Evolutionary conservation across 2,329 filamentous ascomycete species (phyloP).

Genomic region (Claviceps sp.): DNA sequence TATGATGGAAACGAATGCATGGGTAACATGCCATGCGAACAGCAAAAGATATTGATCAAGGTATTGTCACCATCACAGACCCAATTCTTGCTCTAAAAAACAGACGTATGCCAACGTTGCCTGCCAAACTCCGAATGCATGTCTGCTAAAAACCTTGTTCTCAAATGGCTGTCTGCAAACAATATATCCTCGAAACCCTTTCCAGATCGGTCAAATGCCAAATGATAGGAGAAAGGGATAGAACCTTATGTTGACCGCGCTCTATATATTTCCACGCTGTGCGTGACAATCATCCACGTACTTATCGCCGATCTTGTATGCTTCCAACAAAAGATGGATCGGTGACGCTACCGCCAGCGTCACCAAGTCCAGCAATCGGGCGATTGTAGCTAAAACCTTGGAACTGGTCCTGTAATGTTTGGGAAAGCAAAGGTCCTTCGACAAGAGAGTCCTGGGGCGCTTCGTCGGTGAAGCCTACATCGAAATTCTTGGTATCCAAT

Average conservation of each 20-base stretch:
- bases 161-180: not conserved
- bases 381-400: slow-evolving; percentile 95
- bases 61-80: not conserved
- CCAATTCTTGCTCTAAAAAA: slow-evolving; percentile 1
- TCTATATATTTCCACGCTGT: not conserved
- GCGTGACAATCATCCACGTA: not conserved
- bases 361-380: slow-evolving; percentile 81
- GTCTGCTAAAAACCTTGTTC: not conserved
- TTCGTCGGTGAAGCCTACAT: slow-evolving; percentile 81
- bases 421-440: slow-evolving; percentile 79
- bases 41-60: not conserved
- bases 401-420: slow-evolving; percentile 94
- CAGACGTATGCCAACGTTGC: slow-evolving; percentile 4
- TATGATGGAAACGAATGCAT: not conserved
- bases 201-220: slow-evolving; percentile 1
- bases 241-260: not conserved
- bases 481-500: slow-evolving; percentile 85
- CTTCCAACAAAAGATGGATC: slow-evolving; percentile 62
- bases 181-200: not conserved
- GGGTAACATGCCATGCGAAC: not conserved
- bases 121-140: slow-evolving; percentile 10
- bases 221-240: not conserved
- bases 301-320: slow-evolving; percentile 35
- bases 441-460: slow-evolving; percentile 85
- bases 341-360: slow-evolving; percentile 87